Percentiles rank a stretch among this genome's conserved stretches.
phyloP scores from a whole-genome alignment of 2,329 filamentous ascomycete genomes.

The Ophiocordyceps unilateralis region DNA sequence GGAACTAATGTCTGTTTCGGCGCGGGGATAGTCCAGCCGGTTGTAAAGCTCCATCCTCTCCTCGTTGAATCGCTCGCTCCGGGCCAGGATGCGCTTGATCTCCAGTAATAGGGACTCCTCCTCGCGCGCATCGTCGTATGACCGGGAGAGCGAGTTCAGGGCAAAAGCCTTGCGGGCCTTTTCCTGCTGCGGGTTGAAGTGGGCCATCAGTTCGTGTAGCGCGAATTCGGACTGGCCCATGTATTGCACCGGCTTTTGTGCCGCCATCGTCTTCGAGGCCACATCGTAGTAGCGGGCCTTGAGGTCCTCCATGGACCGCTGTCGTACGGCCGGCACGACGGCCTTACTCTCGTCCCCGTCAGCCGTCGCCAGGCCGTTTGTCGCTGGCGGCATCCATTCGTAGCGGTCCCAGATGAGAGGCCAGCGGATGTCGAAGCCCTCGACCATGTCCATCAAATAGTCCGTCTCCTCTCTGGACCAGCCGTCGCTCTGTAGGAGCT shows the following conservation, averaged over 20 bases:
- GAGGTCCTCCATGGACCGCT: constrained; percentile 69
- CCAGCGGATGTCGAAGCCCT: constrained; percentile 78
- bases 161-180: constrained; percentile 70
- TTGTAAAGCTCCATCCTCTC: constrained; percentile 78
- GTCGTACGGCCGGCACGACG: constrained; percentile 32
- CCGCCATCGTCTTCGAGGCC: constrained; percentile 63
- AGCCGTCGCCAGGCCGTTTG: constrained; percentile 25
- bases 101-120: constrained; percentile 82
- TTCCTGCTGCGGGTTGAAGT: constrained; percentile 72
- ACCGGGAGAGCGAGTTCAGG: constrained; percentile 58
- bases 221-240: constrained; percentile 80
- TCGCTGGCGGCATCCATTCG: constrained; percentile 42
- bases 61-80: constrained; percentile 71
- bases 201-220: constrained; percentile 68
- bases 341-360: constrained; percentile 32
- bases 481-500: constrained; percentile 52
- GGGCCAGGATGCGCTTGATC: constrained; percentile 76
- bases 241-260: constrained; percentile 62
- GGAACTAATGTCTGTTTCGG: constrained; percentile 51
- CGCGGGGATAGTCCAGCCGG: constrained; percentile 64
- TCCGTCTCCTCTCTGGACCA: constrained; percentile 93
- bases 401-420: constrained; percentile 85
- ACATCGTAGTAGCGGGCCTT: constrained; percentile 85
- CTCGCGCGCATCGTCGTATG: constrained; percentile 76
- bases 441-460: constrained; percentile 61